Percentiles rank a stretch among this genome's conserved stretches.
Evolutionary conservation across 108 stramenopile genomes (phyloP).

Genomic region (Tribonema minus): DNA sequence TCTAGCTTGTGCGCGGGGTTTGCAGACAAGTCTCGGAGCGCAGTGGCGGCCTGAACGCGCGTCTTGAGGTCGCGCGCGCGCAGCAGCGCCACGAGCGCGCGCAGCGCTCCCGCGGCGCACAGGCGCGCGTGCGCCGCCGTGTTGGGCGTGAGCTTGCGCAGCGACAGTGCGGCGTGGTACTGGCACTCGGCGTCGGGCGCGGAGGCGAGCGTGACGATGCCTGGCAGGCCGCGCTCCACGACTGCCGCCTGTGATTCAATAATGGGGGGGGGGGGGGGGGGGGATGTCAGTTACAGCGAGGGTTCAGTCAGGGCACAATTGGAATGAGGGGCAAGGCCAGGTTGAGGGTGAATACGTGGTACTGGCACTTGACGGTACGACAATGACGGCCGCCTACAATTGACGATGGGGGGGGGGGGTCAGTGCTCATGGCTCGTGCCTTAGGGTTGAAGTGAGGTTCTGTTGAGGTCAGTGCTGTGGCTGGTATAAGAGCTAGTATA

Average conservation of each 20-base stretch:
- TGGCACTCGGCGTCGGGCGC: conserved; percentile 64
- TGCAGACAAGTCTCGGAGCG: conserved; percentile 68
- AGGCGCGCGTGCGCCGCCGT: conserved; percentile 53
- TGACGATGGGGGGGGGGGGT: too few relatives aligned
- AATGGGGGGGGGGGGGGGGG: too few relatives aligned
- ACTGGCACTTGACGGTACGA: too few relatives aligned
- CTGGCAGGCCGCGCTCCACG: conserved; percentile 61
- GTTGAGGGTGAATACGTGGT: too few relatives aligned
- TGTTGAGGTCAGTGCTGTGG: too few relatives aligned
- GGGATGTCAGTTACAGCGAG: too few relatives aligned
- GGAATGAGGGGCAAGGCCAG: too few relatives aligned
- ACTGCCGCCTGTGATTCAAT: conserved; percentile 61
- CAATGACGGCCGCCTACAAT: too few relatives aligned
- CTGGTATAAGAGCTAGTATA: too few relatives aligned
- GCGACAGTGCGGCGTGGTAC: conserved; percentile 66
- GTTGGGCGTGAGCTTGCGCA: conserved; percentile 69
- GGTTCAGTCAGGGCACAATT: too few relatives aligned
- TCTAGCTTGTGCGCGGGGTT: conserved; percentile 60
- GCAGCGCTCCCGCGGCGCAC: conserved; percentile 55
- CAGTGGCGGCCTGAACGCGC: conserved; percentile 65
- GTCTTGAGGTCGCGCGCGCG: conserved; percentile 59
- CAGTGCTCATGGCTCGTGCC: too few relatives aligned
- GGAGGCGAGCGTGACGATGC: conserved; percentile 59
- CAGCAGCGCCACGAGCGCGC: conserved; percentile 61
- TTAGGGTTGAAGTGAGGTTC: too few relatives aligned